Base-by-base conservation (phyloP, 2,329 filamentous ascomycete species). In the Fusarium sp. region DNA sequence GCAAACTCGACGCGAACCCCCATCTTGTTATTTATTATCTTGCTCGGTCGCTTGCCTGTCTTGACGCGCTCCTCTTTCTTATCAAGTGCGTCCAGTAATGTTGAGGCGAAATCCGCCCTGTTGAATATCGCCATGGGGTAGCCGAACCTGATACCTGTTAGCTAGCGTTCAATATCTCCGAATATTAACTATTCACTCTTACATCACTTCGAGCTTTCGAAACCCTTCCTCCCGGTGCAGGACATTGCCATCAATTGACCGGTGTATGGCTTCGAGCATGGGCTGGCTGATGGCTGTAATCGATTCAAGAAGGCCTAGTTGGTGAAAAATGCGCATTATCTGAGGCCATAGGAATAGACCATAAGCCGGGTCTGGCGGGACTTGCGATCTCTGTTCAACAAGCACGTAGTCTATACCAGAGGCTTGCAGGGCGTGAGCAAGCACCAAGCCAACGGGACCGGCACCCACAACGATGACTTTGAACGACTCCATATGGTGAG, bases 111-210 rank as follows among this genome's bases (percentile, higher is more conserved):
- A 6, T 61, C 63, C 0, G 36, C 46, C n/a, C 62, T 43, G 11
- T 65, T 66, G 7, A 62, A 65, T 10, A 66, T 32, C 6, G 51
- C 20, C 30, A 65, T 65, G 2, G 62, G 49, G n/a, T 65, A 65
- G 3, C 62, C 62, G 5, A 47, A 62, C 6, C 62, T 65, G 6
- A 14, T 12, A 26, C 5, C 8, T 6, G 52, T 21, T 7, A 19
- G 9, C 1, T 19, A 5, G 1, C 3, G 1, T 3, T 11, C 10
- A 28, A 6, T 28, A 11, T 4, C 10, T 12, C 4, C 4, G 26
- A 28, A 28, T 1, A 12, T 12, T 11, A 2, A 12, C 1, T 6
- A 4, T 28, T 28, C 26, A 4, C 2, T 24, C 48, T 30, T 7
- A 65, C 62, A 66, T 19, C 23, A 42, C 32, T 4, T 21, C 20